Conservation (phyloP, 2,329 filamentous ascomycete species). For the Fusarium dlaminii region DNA sequence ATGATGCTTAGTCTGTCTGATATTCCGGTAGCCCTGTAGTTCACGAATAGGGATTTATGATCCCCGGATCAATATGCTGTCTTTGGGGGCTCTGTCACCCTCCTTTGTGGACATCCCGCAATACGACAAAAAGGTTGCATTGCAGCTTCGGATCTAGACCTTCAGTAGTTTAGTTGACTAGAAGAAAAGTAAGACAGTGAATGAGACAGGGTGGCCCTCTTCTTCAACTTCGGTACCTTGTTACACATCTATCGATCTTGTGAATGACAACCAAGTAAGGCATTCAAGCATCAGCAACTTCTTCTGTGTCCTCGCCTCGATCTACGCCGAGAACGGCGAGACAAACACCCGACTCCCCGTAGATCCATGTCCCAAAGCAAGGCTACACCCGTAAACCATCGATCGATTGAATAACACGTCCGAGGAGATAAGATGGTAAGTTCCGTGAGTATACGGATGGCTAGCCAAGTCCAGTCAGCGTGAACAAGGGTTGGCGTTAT, state of each 20-base stretch:
- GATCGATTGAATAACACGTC: background rate
- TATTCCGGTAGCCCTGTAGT: background rate
- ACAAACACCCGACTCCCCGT: background rate
- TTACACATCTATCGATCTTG: rapidly evolving
- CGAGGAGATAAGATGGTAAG: background rate
- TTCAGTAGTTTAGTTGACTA: rapidly evolving
- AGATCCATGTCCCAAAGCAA: background rate
- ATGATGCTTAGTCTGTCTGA: rapidly evolving
- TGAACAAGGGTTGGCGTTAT: background rate
- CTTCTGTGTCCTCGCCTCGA: background rate
- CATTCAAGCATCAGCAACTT: background rate
- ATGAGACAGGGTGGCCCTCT: rapidly evolving
- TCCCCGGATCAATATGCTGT: rapidly evolving
- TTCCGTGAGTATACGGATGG: background rate
- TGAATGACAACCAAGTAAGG: too few species aligned
- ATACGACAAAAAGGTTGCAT: too few species aligned
- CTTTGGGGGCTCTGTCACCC: background rate
- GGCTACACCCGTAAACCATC: too few species aligned
- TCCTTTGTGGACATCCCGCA: rapidly evolving
- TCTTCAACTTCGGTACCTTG: rapidly evolving
- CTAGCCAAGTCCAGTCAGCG: background rate
- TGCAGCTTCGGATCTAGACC: rapidly evolving
- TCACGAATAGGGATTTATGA: background rate
- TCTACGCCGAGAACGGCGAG: background rate
- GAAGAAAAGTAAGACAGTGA: rapidly evolving